Evolutionary conservation across 768 basidiomycete species (phyloP).

Genomic region (Lyophyllum shimeji): DNA sequence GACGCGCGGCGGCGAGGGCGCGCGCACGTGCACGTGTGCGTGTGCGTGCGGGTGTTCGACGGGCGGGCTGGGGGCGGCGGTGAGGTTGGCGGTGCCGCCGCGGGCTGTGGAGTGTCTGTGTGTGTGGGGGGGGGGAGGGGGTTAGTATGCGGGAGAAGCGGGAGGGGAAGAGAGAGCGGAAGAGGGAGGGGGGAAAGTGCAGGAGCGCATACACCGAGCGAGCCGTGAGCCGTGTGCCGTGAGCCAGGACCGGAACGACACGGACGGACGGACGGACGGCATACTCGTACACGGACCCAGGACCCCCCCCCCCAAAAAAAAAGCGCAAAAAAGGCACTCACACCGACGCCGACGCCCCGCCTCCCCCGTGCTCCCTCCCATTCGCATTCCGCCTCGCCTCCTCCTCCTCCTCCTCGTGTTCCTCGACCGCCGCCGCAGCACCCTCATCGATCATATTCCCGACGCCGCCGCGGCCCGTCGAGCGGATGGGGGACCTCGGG

Average conservation of each 20-base stretch:
- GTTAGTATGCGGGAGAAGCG: not conserved
- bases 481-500: slow-evolving; percentile 7
- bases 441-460: slow-evolving; percentile 17
- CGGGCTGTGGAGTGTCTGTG: slow-evolving; percentile 6
- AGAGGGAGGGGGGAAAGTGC: not conserved
- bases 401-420: slow-evolving; percentile 8
- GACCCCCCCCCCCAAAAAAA: no score
- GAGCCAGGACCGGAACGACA: no score
- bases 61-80: not conserved
- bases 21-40: no score
- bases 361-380: no score
- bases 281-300: no score
- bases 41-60: not conserved
- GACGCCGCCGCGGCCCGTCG: slow-evolving; percentile 19
- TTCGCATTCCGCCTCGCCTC: slow-evolving; percentile 6
- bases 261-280: no score
- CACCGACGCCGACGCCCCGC: not conserved
- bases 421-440: slow-evolving; percentile 8
- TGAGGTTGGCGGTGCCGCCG: slow-evolving; percentile 3
- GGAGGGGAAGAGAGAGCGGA: not conserved
- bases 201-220: no score
- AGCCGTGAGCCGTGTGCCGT: no score
- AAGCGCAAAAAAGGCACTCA: not conserved
- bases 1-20: not conserved
- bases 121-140: no score